Evolutionary conservation across 805 yeast genomes (phyloP).

Genomic region (Candida sphagnicola): DNA sequence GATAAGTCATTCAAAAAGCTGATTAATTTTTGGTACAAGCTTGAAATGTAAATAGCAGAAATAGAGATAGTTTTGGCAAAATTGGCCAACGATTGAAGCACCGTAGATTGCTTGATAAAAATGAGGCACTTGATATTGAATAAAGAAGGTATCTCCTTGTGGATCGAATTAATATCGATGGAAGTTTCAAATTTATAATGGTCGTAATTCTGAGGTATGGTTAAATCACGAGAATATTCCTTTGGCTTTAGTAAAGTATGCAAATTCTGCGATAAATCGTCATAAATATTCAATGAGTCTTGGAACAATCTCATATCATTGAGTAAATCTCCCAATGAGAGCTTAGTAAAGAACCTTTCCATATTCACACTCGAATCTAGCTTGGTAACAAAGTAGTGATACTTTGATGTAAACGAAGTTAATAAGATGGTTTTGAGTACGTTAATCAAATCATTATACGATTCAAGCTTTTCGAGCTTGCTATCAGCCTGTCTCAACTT

Average conservation of each 20-base stretch:
- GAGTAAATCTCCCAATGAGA: slow-evolving; percentile 49
- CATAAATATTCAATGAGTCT: slow-evolving; percentile 55
- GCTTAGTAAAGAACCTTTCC: slow-evolving; percentile 29
- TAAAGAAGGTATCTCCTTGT: slow-evolving; percentile 6
- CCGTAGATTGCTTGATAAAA: slow-evolving; percentile 32
- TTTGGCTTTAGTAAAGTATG: slow-evolving; percentile 3
- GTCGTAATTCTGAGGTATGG: slow-evolving; percentile 8
- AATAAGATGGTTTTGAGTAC: slow-evolving; percentile 48
- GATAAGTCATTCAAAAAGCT: slow-evolving; percentile 39
- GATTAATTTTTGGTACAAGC: slow-evolving; percentile 32
- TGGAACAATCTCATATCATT: slow-evolving; percentile 55
- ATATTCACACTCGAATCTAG: too few relatives aligned
- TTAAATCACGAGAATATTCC: slow-evolving; percentile 5
- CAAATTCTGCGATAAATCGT: slow-evolving; percentile 34
- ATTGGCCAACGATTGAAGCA: slow-evolving; percentile 35
- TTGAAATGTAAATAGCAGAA: slow-evolving; percentile 37
- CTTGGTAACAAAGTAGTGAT: slow-evolving; percentile 11
- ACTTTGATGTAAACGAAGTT: slow-evolving; percentile 43
- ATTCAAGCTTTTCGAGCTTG: slow-evolving; percentile 40
- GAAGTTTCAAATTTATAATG: slow-evolving; percentile 12
- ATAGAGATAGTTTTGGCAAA: slow-evolving; percentile 36
- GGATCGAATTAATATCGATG: slow-evolving; percentile 6
- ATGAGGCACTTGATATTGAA: slow-evolving; percentile 26
- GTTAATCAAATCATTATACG: slow-evolving; percentile 45
- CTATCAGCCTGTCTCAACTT: slow-evolving; percentile 32